Base-by-base conservation (phyloP, 129 eudicot genomes). In the Flaveria brownii region DNA sequence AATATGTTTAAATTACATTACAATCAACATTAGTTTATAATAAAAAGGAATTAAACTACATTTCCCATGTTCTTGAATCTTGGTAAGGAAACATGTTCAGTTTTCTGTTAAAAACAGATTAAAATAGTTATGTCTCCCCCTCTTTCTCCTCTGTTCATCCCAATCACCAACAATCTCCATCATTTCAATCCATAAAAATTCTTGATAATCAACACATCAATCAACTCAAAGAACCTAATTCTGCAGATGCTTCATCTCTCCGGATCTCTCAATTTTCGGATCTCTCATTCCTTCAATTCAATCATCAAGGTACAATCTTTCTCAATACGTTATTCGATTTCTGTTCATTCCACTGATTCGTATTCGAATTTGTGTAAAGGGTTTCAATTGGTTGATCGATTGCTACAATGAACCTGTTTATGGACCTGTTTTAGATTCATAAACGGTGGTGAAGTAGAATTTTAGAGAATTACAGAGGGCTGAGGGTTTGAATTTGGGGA, bases 231-330 rank as follows among this genome's bases (percentile, higher is more conserved):
- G 3, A 50, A 51, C 68, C 77, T 49, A 66, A 39, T 74, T 73
- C 68, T 49, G 75, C 85, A 70, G 74, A 82, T 82, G 81, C 81
- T 76, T 82, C 59, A 80, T 2, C 42, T 78, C 72, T 73, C 78
- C 28, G 70, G 81, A 68, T 77, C 83, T 75, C 83, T 72, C 49
- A 46, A 78, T 77, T 85, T 81, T 62, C 81, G 85, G 90, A 86
- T 86, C 87, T 86, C 83, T 43, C 63, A 68, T 72, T 77, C 55
- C 36, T 64, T 85, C 78, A 63, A 42, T 77, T 17, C 46, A 26
- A 68, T 77, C 68, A 70, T 47, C 49, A 64, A 77, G 85, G 83
- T 85, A 68, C 74, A 59, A 50, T 68, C 67, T 68, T 68, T 17
- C 62, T 18, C 5, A 2, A 7, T 20, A 3, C 17, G 13, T 50